Evolutionary conservation across 768 basidiomycete genomes (phyloP), one percentile per base, ranked within the genome.

Genomic region (Xanthoconium purpureum): DNA sequence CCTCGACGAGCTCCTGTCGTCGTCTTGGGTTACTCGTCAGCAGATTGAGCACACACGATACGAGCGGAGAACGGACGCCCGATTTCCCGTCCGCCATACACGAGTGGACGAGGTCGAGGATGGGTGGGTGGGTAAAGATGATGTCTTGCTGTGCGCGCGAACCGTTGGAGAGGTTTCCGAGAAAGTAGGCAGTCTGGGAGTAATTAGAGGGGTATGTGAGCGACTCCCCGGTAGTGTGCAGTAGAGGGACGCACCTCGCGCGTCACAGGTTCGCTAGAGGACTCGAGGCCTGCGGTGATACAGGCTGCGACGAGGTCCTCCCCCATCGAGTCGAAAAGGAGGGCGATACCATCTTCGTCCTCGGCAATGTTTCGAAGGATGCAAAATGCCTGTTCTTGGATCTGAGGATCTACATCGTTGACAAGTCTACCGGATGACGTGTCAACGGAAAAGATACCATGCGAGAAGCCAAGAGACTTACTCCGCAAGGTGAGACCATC

Each of bases 371-470:
- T 90, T 8, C 83, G 78, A 13, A 88, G 60, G 28, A 90, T 77
- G 55, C 80, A 81, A 60, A 87, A 78, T 0, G 83, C 85, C 65
- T 93, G 91, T 63, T 92, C 91, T 63, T 84, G 83, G 3, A 89
- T 71, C 8, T 75, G 78, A 2, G 70, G 61, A 52, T 87, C 81
- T 0, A 77, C 49, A 55, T 89, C 83, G 6, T 74, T 66, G 0
- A 87, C 71, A 18, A 87, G 72, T 36, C 89, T 89, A 61, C 3
- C 17, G 4, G 11, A 46, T 12, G 30, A 6, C 3, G 33, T 10
- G 17, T 46, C 45, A 46, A 18, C 24, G 7, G 13, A 18, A 15
- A 49, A 35, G 24, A 7, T 17, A 14, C 10, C 1, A 15, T 6
- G 14, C 24, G n/a, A 35, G 20, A 4, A 3, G 15, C 12, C 8